Percentiles rank a stretch among this genome's conserved stretches.
phyloP scores from a whole-genome alignment of 768 basidiomycete species.

The Mycena vitilis region DNA sequence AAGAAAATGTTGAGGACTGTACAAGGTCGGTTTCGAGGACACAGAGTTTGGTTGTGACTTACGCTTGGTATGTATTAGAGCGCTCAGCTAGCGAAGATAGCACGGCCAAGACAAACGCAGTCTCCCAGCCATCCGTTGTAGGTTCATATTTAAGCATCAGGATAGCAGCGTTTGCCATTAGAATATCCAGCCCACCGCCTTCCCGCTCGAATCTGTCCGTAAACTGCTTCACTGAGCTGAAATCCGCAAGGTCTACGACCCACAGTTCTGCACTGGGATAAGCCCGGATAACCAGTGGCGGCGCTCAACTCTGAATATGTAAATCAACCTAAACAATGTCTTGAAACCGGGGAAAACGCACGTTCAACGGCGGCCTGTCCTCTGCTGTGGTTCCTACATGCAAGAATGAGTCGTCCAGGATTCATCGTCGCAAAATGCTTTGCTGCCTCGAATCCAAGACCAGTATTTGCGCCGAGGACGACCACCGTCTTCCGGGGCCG shows the following conservation, averaged over 20 bases:
- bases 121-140: conserved; percentile 1
- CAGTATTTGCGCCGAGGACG: conserved; percentile 59
- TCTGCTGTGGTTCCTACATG: neutral
- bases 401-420: neutral
- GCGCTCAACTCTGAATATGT: conserved; percentile 36
- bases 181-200: conserved; percentile 14
- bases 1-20: conserved; percentile 40
- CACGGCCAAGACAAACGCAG: neutral
- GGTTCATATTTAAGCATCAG: neutral
- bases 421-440: conserved; percentile 10
- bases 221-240: conserved; percentile 43
- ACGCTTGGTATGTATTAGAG: too few relatives aligned
- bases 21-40: too few relatives aligned
- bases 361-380: conserved; percentile 3
- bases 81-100: conserved; percentile 14
- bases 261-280: conserved; percentile 42
- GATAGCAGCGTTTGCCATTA: conserved; percentile 15
- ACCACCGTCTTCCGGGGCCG: conserved; percentile 38
- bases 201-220: conserved; percentile 36
- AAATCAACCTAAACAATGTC: neutral
- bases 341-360: neutral
- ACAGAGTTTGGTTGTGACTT: too few relatives aligned
- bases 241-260: conserved; percentile 44
- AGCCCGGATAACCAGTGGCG: conserved; percentile 36
- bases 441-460: conserved; percentile 61